A percentile compares a stretch with the other conserved stretches of the same genome.
Evolutionary conservation across 805 yeast genomes (phyloP).

Genomic region (Nakazawaea ernobii): DNA sequence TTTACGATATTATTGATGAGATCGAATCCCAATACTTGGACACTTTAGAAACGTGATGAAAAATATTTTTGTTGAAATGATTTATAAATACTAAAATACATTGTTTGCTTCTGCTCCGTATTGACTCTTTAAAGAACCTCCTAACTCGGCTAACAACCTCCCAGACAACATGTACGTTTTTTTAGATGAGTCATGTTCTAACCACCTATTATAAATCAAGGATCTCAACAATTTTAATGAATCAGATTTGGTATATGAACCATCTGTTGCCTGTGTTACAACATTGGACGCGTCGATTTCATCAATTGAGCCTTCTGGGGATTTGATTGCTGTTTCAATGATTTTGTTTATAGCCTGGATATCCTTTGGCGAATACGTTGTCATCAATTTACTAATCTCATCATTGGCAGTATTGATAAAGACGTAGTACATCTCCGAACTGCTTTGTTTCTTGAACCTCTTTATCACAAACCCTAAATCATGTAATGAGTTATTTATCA

Average conservation of each 20-base stretch:
- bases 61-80: conserved; percentile 9
- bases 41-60: conserved; percentile 24
- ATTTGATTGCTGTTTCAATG: conserved; percentile 32
- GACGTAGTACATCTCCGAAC: conserved; percentile 27
- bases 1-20: conserved; percentile 83
- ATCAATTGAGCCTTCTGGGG: conserved; percentile 24
- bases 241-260: conserved; percentile 27
- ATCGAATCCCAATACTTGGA: conserved; percentile 58
- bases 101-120: conserved; percentile 23
- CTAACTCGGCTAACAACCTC: conserved; percentile 42
- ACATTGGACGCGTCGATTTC: conserved; percentile 30
- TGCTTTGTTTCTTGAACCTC: conserved; percentile 29
- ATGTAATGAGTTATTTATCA: conserved; percentile 24
- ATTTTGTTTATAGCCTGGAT: conserved; percentile 42
- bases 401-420: conserved; percentile 36
- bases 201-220: conserved; percentile 50
- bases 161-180: conserved; percentile 31
- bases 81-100: conserved; percentile 8
- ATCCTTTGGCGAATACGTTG: conserved; percentile 29
- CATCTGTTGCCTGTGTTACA: conserved; percentile 16
- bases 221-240: conserved; percentile 32
- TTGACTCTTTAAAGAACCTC: conserved; percentile 30
- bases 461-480: conserved; percentile 38
- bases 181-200: conserved; percentile 28
- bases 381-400: conserved; percentile 30